Evolutionary conservation across 1,284 basidiomycete species (phyloP), one percentile per base, ranked within the genome.

Genomic region (Sporisorium scitamineum): DNA sequence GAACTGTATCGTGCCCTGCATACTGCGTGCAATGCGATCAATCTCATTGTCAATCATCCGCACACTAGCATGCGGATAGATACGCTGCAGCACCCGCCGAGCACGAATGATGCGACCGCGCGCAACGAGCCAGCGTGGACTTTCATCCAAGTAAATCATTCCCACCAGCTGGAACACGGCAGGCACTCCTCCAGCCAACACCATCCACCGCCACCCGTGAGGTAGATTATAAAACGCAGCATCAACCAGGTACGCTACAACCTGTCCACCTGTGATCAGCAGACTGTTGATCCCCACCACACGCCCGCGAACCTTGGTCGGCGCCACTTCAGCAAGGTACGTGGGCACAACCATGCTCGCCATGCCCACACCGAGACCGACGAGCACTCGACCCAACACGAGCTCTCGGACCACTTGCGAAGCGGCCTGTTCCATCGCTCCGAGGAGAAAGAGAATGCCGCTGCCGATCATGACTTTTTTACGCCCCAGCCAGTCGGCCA

Each of bases 131-230:
- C 81, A 83, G 18, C 80, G 53, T 18, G 81, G 81, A 22, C 68
- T 73, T 60, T 83, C 81, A 37, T 83, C 80, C 14, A 83, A 53
- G 26, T 79, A 79, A 54, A 80, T 54, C 57, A 83, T 72, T 5
- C 80, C 79, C 0, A 79, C 60, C 34, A 83, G 62, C 59, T 83
- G 81, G 5, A 77, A 61, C 1, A 82, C 27, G 7, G 81, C 81
- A 5, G 81, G 81, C 9, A 80, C 34, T 6, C 70, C 75, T 5
- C 76, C 79, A 4, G 65, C 70, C 5, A 82, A 61, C 13, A 78
- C 77, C 81, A 83, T 83, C 77, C 78, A 83, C 11, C 81, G 52
- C 81, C 81, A 83, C 5, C 76, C 76, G 29, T 82, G 79, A 5
- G 80, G 72, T 13, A 81, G 29, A 22, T 76, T 64, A 59, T 78